Evolutionary conservation across 768 basidiomycete genomes (phyloP), one percentile per base, ranked within the genome.

Genomic region (Lactarius hatsudake): DNA sequence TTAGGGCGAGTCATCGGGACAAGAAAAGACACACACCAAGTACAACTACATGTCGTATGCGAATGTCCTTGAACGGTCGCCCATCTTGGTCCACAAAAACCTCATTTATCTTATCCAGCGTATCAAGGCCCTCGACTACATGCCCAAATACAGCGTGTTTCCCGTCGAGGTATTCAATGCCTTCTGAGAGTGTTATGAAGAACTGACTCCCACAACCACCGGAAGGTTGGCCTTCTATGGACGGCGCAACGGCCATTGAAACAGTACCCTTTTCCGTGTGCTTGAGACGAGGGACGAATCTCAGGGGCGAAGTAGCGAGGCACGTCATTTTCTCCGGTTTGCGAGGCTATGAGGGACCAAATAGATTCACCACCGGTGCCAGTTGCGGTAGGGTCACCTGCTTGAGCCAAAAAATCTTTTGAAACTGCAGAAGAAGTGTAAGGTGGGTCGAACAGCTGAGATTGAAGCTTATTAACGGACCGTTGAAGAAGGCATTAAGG

Each of bases 401-500:
- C 83, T 77, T 98, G 97, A 13, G 96, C 96, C 61, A 99, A 84
- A 71, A 99, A 99, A 75, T 98, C 94, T 78, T 96, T 97, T 45
- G 95, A 95, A 10, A 99, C 95, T 97, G 68, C n/a, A 43, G 3
- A 32, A 43, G 3, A 32, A 54, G 38, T 32, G 15, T 59, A 34
- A 63, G 56, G n/a, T 43, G 51, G 28, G 2, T 38, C 36, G 12
- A 38, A 23, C 28, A 62, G 45, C n/a, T 36, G 54, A 59, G 32
- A 43, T 38, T 26, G 23, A 23, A 23, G 40, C 34, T 17, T 59
- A 7, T 15, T 18, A 18, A 55, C 20, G 30, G 79, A 95, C 95
- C 94, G 79, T 99, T 98, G 84, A 98, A 98, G 81, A 99, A 99
- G 0, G 94, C 94, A 75, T 95, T 94, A 68, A 97, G 79, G 76